phyloP scores from a whole-genome alignment of 371 early-diverging fungal genomes.

The Catenaria anguillulae region DNA sequence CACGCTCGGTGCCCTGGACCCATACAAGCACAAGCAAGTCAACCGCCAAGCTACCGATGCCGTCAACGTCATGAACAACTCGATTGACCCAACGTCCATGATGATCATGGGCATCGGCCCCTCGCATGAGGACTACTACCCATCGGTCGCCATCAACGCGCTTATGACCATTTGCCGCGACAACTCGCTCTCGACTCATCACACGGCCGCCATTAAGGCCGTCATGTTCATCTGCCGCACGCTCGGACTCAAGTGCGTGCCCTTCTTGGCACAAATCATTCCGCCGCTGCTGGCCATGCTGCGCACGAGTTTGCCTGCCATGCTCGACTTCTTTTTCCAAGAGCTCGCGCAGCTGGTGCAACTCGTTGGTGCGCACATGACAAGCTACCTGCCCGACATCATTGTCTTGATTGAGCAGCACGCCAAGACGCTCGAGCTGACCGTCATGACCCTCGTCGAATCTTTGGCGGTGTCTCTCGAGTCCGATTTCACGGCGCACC shows the following conservation, averaged over 20 bases:
- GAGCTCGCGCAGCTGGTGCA: slow-evolving; percentile 66
- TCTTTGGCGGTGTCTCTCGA: slow-evolving; percentile 71
- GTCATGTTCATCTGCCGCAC: slow-evolving; percentile 87
- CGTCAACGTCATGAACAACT: background rate
- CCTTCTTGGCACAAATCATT: slow-evolving; percentile 39
- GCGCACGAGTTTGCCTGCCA: slow-evolving; percentile 52
- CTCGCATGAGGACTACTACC: slow-evolving; percentile 69
- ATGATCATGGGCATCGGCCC: slow-evolving; percentile 60
- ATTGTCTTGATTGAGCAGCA: slow-evolving; percentile 60
- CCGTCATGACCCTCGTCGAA: slow-evolving; percentile 67
- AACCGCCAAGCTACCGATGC: background rate
- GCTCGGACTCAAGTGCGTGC: slow-evolving; percentile 47
- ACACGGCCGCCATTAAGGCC: slow-evolving; percentile 79
- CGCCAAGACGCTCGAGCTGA: slow-evolving; percentile 67
- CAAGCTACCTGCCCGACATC: slow-evolving; percentile 67
- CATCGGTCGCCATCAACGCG: slow-evolving; percentile 72
- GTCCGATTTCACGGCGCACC: slow-evolving; percentile 70
- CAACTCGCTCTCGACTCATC: slow-evolving; percentile 61
- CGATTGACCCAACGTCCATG: slow-evolving; percentile 24
- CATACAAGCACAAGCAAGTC: slow-evolving; percentile 69
- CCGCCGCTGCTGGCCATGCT: slow-evolving; percentile 44
- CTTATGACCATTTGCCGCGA: slow-evolving; percentile 80
- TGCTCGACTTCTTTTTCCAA: slow-evolving; percentile 82
- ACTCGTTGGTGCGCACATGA: slow-evolving; percentile 81
- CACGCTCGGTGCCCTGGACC: slow-evolving; percentile 89